Percentiles rank a stretch among this genome's conserved stretches.
These are phyloP conservation scores for Lentinula sp. DNA, from an alignment of 768 basidiomycete genomes.

Conservation along the genomic window DNA sequence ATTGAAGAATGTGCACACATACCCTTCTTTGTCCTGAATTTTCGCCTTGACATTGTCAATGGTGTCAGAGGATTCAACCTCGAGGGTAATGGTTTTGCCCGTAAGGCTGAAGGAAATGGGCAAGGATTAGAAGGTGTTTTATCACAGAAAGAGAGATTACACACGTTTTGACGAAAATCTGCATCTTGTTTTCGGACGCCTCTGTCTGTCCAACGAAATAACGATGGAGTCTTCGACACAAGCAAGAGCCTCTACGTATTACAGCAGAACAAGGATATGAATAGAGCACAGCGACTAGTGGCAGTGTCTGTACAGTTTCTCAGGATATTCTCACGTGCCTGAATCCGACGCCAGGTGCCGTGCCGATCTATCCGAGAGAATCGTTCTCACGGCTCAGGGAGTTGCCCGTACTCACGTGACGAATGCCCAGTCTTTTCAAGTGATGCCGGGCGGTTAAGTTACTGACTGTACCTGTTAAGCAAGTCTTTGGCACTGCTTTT, in stretches of 20 bases:
- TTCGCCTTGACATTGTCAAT: constrained; percentile 98
- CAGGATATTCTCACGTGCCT: background rate
- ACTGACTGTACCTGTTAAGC: no score
- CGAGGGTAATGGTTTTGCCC: constrained; percentile 98
- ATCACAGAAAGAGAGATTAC: constrained; percentile 30
- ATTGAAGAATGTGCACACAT: constrained; percentile 17
- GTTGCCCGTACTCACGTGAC: no score
- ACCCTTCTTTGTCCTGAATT: constrained; percentile 98
- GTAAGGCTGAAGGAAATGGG: constrained; percentile 63
- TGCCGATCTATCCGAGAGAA: no score
- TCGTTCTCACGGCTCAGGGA: no score
- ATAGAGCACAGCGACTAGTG: background rate
- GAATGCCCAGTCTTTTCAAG: no score
- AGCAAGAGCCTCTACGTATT: constrained; percentile 47
- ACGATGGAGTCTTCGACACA: constrained; percentile 94
- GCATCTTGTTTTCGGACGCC: constrained; percentile 73
- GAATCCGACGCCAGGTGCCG: no score
- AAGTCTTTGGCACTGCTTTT: no score
- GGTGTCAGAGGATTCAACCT: constrained; percentile 95
- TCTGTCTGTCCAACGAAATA: constrained; percentile 86
- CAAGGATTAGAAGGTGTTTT: constrained; percentile 11
- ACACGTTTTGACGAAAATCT: constrained; percentile 97
- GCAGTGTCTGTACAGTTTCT: background rate
- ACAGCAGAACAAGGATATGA: background rate
- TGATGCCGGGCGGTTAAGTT: no score